These are phyloP conservation scores for Nakataea oryzae DNA, from an alignment of 2,329 filamentous ascomycete genomes.

Conservation along the genomic window DNA sequence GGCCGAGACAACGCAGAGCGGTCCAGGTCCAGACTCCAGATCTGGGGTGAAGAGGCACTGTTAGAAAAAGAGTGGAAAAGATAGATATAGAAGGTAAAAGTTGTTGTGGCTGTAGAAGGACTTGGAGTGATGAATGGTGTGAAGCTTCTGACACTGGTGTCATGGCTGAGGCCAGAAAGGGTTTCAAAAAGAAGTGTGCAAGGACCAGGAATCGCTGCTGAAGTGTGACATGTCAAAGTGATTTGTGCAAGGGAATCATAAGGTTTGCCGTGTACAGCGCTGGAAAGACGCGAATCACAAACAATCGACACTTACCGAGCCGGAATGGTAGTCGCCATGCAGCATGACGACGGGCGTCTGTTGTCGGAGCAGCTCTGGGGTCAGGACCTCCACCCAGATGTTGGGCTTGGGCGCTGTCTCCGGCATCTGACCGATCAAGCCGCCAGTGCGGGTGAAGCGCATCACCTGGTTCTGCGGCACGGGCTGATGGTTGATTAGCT, in stretches of 20 bases:
- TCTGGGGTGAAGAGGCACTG: not conserved
- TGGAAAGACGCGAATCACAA: not conserved
- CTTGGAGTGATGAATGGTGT: not conserved
- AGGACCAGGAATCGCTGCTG: too few species aligned
- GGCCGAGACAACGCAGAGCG: not conserved
- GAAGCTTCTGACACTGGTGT: not conserved
- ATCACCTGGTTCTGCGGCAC: not conserved
- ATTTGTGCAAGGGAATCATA: not conserved
- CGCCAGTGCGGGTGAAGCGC: not conserved
- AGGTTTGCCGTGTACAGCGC: too few species aligned
- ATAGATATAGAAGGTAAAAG: not conserved
- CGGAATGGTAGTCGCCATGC: constrained; percentile 8
- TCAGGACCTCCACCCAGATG: not conserved
- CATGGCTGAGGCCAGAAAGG: not conserved
- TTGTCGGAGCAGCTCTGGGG: not conserved
- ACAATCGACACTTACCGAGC: not conserved
- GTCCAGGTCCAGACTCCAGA: not conserved
- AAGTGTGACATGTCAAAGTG: too few species aligned
- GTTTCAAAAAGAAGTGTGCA: not conserved
- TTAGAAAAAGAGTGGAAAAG: not conserved
- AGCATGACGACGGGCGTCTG: constrained; percentile 6
- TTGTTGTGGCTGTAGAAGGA: not conserved
- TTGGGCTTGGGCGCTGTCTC: not conserved
- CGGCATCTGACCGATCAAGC: not conserved
- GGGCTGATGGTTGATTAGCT: not conserved